Conservation (phyloP, 1,139 yeast species). For the Candida glucosophila region DNA sequence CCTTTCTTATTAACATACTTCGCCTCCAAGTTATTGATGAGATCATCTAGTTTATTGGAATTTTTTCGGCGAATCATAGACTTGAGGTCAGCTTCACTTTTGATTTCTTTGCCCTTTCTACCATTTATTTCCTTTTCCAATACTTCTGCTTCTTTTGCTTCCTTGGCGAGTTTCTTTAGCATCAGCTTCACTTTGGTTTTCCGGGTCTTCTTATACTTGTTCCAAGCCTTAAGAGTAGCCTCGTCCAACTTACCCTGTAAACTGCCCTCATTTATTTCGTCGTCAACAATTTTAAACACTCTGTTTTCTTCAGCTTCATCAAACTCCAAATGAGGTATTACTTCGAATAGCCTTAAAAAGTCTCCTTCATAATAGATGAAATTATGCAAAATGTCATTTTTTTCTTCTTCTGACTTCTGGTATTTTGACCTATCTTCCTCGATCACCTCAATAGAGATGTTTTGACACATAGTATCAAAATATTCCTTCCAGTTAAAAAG, state of each 20-base stretch:
- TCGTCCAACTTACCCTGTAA: slow-evolving; percentile 19
- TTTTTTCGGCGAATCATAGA: slow-evolving; percentile 42
- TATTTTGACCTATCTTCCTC: slow-evolving; percentile 61
- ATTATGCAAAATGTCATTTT: slow-evolving; percentile 50
- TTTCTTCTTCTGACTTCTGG: slow-evolving; percentile 61
- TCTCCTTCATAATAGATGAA: slow-evolving; percentile 63
- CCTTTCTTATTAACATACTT: slow-evolving; percentile 42
- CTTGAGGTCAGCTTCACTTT: slow-evolving; percentile 37
- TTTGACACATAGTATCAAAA: slow-evolving; percentile 49
- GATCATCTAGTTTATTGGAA: slow-evolving; percentile 33
- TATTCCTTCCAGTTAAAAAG: slow-evolving; percentile 57
- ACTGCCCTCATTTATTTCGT: slow-evolving; percentile 22
- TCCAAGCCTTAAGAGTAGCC: slow-evolving; percentile 35
- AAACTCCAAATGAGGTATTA: slow-evolving; percentile 68
- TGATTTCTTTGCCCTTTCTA: slow-evolving; percentile 18
- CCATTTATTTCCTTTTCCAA: slow-evolving; percentile 42
- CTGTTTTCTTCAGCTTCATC: slow-evolving; percentile 54
- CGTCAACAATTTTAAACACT: slow-evolving; percentile 42
- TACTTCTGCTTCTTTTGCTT: slow-evolving; percentile 63
- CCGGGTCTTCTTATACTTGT: slow-evolving; percentile 42
- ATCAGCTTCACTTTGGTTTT: slow-evolving; percentile 37
- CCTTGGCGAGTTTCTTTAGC: slow-evolving; percentile 41
- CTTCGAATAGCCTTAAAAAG: slow-evolving; percentile 59
- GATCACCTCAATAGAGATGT: slow-evolving; percentile 65
- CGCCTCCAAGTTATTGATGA: slow-evolving; percentile 44